Base-by-base conservation (phyloP, 345 rosid species). In the Brassica napus region DNA sequence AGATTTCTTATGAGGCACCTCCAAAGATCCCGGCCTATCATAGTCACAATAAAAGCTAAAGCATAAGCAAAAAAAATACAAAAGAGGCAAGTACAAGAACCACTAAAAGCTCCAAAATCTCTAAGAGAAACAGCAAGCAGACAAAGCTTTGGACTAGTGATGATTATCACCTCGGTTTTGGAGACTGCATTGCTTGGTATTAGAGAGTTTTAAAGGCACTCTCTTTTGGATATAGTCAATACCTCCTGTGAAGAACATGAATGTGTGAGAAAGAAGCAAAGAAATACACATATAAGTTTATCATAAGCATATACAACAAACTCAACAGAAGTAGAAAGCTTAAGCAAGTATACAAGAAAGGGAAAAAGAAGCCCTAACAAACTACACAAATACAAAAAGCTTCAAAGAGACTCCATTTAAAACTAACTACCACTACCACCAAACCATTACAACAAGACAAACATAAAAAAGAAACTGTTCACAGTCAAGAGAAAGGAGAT, bases 351-450 rank as follows among this genome's bases (percentile, higher is more conserved):
- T 63, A 74, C n/a, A 47, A 52, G 11, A 31, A 1, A 12, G 52
- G 7, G 47, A 21, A 73, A 47, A 47, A 60, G 2, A 8, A 16
- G 4, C 72, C 57, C 72, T 83, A 88, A 83, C 91, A 76, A 85
- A 82, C 84, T 81, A 84, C 79, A 86, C 72, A 84, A 73, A 67
- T 76, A 16, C 18, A 16, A 16, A 16, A 16, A 76, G 87, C 98
- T 94, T 92, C 83, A 82, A 94, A 89, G 89, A 86, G 90, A 94
- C 98, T 94, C 93, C 84, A 85, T 32, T 39, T 59, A 76, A 77
- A 86, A 89, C 86, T 94, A 70, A 89, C 89, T 88, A 79, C 92
- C 98, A 90, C 96, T 88, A 90, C 88, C 83, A 94, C 90, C 97
- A 88, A 94, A 90, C 91, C 77, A 44, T 85, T 64, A 72, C 79